Evolutionary conservation across 768 basidiomycete genomes (phyloP).

Genomic region (Podaxis sp.): DNA sequence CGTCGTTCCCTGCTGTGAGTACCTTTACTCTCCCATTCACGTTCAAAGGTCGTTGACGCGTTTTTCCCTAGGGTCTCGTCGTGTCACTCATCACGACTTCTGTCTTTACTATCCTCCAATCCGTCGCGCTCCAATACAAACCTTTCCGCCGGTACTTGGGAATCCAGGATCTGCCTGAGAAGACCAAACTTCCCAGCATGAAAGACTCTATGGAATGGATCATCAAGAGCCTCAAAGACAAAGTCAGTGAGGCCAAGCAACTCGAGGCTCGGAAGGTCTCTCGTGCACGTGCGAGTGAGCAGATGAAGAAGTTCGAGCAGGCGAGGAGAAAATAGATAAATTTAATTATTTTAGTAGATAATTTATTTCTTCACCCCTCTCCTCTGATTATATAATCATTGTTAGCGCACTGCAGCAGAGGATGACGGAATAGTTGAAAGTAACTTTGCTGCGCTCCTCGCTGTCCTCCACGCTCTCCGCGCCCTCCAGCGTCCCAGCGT

Average conservation of each 20-base stretch:
- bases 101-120: slow-evolving; percentile 49
- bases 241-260: not conserved
- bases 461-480: not conserved
- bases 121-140: slow-evolving; percentile 42
- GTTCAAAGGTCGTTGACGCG: not conserved
- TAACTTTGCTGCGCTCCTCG: not conserved
- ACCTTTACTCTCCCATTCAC: not conserved
- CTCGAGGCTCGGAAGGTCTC: not conserved
- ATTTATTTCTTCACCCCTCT: not conserved
- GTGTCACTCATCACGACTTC: slow-evolving; percentile 42
- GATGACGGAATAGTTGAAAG: slow-evolving; percentile 2
- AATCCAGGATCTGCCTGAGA: slow-evolving; percentile 35
- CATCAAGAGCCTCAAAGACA: not conserved
- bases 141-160: slow-evolving; percentile 38
- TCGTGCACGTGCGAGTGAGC: slow-evolving; percentile 7
- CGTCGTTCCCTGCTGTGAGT: slow-evolving; percentile 66
- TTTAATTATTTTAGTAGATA: slow-evolving; percentile 2
- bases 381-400: slow-evolving; percentile 4
- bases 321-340: slow-evolving; percentile 7
- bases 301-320: slow-evolving; percentile 12
- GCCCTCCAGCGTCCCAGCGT: not conserved
- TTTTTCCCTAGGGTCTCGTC: slow-evolving; percentile 36
- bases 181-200: slow-evolving; percentile 16
- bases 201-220: not conserved
- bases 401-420: not conserved